A percentile compares a stretch with the other conserved stretches of the same genome.
phyloP scores from a whole-genome alignment of 2,329 filamentous ascomycete species.

The Monilinia polystroma region DNA sequence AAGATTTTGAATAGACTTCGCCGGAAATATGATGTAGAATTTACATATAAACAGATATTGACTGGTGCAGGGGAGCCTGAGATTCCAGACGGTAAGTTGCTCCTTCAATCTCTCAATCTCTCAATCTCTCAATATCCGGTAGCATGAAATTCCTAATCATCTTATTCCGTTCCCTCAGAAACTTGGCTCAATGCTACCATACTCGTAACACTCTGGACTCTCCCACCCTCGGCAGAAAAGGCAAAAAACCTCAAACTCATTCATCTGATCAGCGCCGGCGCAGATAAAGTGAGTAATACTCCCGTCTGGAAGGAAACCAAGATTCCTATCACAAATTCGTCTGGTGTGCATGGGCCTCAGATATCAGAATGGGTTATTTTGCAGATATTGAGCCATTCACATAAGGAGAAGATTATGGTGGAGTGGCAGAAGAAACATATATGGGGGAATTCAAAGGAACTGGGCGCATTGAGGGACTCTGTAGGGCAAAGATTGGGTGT shows the following conservation, averaged over 20 bases:
- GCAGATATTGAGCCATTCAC: slow-evolving; percentile 58
- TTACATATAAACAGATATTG: slow-evolving; percentile 43
- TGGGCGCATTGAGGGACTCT: slow-evolving; percentile 49
- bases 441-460: slow-evolving; percentile 47
- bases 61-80: slow-evolving; percentile 29
- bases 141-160: not conserved
- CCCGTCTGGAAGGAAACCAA: slow-evolving; percentile 40
- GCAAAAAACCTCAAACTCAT: slow-evolving; percentile 41
- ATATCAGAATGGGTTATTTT: slow-evolving; percentile 67
- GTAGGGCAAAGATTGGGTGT: slow-evolving; percentile 58
- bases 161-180: slow-evolving; percentile 27
- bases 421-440: slow-evolving; percentile 56
- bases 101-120: not conserved
- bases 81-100: slow-evolving; percentile 30
- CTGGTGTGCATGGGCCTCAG: slow-evolving; percentile 50
- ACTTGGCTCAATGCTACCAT: slow-evolving; percentile 39
- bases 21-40: slow-evolving; percentile 46
- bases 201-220: slow-evolving; percentile 37
- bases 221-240: slow-evolving; percentile 35
- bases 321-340: slow-evolving; percentile 42
- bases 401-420: slow-evolving; percentile 53
- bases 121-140: not conserved
- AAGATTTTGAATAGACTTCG: slow-evolving; percentile 43
- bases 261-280: slow-evolving; percentile 41
- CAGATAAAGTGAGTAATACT: slow-evolving; percentile 36